phyloP scores from a whole-genome alignment of 164 flowering plant species.

The Kalanchoe fedtschenkoi region DNA sequence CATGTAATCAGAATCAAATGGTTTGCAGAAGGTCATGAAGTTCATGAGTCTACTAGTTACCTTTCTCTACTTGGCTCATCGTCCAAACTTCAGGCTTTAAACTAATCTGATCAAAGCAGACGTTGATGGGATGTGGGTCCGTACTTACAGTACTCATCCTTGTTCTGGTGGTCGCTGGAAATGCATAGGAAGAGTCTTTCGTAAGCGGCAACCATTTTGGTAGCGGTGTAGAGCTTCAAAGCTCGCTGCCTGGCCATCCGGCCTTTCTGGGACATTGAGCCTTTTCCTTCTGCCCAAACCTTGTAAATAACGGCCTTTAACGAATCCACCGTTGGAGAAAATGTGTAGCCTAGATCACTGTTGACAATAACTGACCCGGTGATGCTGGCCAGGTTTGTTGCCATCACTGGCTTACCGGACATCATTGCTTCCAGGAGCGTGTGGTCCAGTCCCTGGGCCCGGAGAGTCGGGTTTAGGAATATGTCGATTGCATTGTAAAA shows the following conservation, averaged over 20 bases:
- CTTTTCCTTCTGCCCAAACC: conserved; percentile 40
- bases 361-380: conserved; percentile 50
- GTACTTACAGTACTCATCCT: conserved; percentile 16
- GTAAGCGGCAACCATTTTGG: conserved; percentile 63
- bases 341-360: conserved; percentile 44
- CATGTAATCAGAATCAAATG: neutral
- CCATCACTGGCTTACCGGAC: conserved; percentile 60
- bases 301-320: conserved; percentile 33
- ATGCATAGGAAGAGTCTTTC: conserved; percentile 72
- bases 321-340: conserved; percentile 46
- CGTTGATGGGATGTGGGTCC: conserved; percentile 6
- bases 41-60: neutral
- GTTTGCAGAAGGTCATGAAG: neutral
- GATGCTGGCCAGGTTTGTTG: conserved; percentile 68
- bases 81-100: neutral
- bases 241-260: conserved; percentile 38
- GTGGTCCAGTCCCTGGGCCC: conserved; percentile 78
- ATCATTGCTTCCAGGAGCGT: conserved; percentile 67
- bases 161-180: conserved; percentile 10
- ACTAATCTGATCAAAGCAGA: neutral
- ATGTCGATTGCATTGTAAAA: conserved; percentile 65
- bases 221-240: conserved; percentile 50
- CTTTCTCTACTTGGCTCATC: neutral
- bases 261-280: conserved; percentile 36
- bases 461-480: conserved; percentile 64